These are phyloP conservation scores for Diplodia corticola DNA, from an alignment of 2,329 filamentous ascomycete genomes.

Conservation along the genomic window DNA sequence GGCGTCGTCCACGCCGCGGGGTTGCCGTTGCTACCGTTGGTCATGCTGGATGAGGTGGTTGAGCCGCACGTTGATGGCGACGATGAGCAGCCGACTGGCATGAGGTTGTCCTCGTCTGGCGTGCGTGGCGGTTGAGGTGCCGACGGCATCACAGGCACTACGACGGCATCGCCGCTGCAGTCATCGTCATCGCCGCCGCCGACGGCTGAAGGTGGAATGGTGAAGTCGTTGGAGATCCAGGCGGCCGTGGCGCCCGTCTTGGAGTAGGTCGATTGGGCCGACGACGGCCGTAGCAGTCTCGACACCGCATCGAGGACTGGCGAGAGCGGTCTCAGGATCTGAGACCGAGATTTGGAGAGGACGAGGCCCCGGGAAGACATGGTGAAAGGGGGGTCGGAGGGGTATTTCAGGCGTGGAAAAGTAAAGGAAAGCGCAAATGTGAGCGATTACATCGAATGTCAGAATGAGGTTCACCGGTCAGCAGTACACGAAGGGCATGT, in stretches of 20 bases:
- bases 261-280: slow-evolving; percentile 15
- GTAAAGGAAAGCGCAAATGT: neutral
- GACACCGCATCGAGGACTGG: slow-evolving; percentile 18
- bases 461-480: slow-evolving; percentile 1
- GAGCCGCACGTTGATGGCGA: slow-evolving; percentile 30
- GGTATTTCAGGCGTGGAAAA: neutral
- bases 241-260: slow-evolving; percentile 11
- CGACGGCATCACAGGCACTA: slow-evolving; percentile 25
- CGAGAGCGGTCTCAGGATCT: slow-evolving; percentile 24
- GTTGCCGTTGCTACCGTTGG: slow-evolving; percentile 11
- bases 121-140: slow-evolving; percentile 24
- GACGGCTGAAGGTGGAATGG: neutral
- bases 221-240: slow-evolving; percentile 15
- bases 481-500: slow-evolving; percentile 9
- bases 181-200: slow-evolving; percentile 27
- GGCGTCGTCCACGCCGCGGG: slow-evolving; percentile 12
- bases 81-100: slow-evolving; percentile 16
- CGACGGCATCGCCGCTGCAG: slow-evolving; percentile 30
- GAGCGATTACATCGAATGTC: slow-evolving; percentile 21
- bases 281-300: slow-evolving; percentile 16
- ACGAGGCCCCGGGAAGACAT: slow-evolving; percentile 17
- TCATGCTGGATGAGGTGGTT: slow-evolving; percentile 28
- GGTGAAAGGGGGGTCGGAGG: neutral
- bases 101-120: slow-evolving; percentile 10
- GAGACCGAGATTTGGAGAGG: slow-evolving; percentile 37